These are phyloP conservation scores for Chaetoceros tenuissimus DNA, from an alignment of 108 stramenopile genomes.

Conservation along the genomic window DNA sequence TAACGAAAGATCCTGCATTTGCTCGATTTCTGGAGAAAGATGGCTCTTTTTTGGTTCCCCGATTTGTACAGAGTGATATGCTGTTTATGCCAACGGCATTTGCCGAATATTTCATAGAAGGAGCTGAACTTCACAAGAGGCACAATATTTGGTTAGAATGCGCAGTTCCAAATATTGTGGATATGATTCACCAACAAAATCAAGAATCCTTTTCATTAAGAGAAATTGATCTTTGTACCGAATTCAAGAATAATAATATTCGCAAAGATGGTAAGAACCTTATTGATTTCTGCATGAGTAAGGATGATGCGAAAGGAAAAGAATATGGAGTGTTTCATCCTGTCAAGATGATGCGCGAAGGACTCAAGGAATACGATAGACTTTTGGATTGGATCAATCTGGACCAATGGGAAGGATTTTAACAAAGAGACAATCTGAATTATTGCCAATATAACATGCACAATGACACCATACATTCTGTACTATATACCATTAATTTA, in stretches of 20 bases:
- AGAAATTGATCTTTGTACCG: background rate
- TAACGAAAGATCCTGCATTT: constrained; percentile 1
- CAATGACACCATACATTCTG: too few species aligned
- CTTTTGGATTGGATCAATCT: too few species aligned
- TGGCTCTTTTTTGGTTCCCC: background rate
- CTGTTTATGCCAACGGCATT: background rate
- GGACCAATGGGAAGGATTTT: too few species aligned
- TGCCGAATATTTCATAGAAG: background rate
- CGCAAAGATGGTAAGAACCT: background rate
- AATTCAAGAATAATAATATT: too few species aligned
- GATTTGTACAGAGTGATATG: background rate
- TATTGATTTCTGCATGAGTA: too few species aligned
- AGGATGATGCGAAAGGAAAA: too few species aligned
- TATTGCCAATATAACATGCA: too few species aligned
- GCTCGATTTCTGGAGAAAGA: background rate
- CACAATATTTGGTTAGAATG: constrained; percentile 2
- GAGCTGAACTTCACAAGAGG: background rate
- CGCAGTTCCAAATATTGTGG: constrained; percentile 3
- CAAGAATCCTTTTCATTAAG: background rate
- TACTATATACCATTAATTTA: too few species aligned
- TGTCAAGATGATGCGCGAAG: too few species aligned
- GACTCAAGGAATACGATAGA: too few species aligned
- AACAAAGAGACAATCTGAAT: too few species aligned
- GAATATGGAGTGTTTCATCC: too few species aligned
- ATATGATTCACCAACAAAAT: constrained; percentile 2